Evolutionary conservation across 176 grass and related monocot species (phyloP), one percentile per base, ranked within the genome.

Genomic region (Alopecurus myosuroides): DNA sequence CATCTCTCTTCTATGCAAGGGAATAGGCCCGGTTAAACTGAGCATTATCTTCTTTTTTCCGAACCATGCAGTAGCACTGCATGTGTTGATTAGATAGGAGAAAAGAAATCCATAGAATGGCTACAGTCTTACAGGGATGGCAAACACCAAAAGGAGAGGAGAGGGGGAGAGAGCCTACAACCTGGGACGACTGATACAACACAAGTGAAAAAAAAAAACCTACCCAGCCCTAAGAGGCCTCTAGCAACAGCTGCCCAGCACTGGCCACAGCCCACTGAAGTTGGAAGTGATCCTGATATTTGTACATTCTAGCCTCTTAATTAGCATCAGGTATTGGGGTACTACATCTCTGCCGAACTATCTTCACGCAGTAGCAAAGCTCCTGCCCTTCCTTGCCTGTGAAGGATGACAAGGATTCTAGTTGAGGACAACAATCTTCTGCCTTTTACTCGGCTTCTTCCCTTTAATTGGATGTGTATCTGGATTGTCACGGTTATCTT

Each of bases 361-460:
- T 58, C 35, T 81, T 77, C 13, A 13, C 19, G 19, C 52, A 69
- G 46, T n/a, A 51, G 39, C 49, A 63, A 14, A 70, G 30, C 23
- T 66, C 49, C 30, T n/a, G 18, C 17, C 20, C 50, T n/a, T n/a
- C n/a, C n/a, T 62, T 51, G 69, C 51, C 31, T 58, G 46, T 56
- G 9, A 55, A 55, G 36, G 52, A 74, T 62, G 22, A 26, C 70
- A 70, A 22, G n/a, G 44, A 77, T 81, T 35, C 86, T 90, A 93
- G 77, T 90, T 75, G 17, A 95, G 91, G 28, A 92, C 85, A 71
- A 93, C 85, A 80, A 98, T 98, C 68, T 95, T 98, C 78, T 88
- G 86, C 66, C 80, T 93, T 79, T 93, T 93, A 53, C 80, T 86
- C 28, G 55, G 85, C 76, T 91, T 88, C 68, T 76, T 84, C 68